Evolutionary conservation across 2,329 filamentous ascomycete genomes (phyloP).

Genomic region (Cladosporium velox): DNA sequence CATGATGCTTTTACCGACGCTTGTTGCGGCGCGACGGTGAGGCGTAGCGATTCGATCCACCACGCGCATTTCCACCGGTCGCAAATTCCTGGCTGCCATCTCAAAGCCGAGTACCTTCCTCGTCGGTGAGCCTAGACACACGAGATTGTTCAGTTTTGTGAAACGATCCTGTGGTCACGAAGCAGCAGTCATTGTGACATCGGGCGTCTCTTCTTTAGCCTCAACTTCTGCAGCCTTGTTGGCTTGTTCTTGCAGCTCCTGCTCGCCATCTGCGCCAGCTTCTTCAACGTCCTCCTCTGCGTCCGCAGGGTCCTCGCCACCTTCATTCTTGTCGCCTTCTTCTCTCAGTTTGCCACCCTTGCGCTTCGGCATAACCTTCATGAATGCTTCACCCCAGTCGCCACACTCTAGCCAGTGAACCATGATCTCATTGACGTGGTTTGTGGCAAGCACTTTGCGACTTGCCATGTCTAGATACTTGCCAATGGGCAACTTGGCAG

Average conservation of each 20-base stretch:
- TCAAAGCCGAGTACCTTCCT: not conserved
- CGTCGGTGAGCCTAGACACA: not conserved
- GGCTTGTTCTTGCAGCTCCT: constrained; percentile 11
- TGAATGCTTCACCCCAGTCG: constrained; percentile 89
- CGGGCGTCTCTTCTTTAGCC: not conserved
- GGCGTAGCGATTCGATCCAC: not conserved
- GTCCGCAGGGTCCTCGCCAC: constrained; percentile 24
- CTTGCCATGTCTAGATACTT: constrained; percentile 91
- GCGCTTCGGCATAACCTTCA: constrained; percentile 83
- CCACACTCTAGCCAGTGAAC: constrained; percentile 84
- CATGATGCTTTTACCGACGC: not conserved
- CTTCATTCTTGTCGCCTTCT: constrained; percentile 23
- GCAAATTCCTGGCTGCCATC: not conserved
- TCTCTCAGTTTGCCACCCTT: constrained; percentile 74
- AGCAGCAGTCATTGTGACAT: not conserved
- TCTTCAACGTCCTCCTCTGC: constrained; percentile 23
- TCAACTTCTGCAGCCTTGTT: constrained; percentile 11
- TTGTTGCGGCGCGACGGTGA: not conserved
- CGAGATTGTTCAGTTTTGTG: not conserved
- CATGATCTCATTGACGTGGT: constrained; percentile 98
- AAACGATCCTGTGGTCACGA: constrained; percentile 3
- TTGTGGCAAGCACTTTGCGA: constrained; percentile 83
- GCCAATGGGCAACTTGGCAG: constrained; percentile 91
- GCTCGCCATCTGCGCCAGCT: constrained; percentile 23
- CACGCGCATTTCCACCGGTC: not conserved